phyloP scores from a whole-genome alignment of 2,329 filamentous ascomycete genomes.

The Aspergillus jensenii region DNA sequence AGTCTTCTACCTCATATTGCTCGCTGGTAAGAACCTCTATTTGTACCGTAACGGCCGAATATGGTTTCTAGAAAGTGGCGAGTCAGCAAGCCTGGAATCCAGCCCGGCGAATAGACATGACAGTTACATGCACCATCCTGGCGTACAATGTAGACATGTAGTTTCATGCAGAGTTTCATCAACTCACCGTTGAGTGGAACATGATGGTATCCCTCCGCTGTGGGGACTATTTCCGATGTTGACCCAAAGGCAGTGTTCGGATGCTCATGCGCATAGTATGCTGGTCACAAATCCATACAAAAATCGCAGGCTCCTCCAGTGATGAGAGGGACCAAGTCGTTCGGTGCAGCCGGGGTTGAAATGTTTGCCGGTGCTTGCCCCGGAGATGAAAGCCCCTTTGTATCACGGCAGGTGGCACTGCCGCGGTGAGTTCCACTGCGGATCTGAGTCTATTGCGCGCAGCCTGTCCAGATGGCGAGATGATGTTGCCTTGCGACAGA shows the following conservation, averaged over 20 bases:
- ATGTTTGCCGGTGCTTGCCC: not conserved
- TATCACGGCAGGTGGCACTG: conserved; percentile 1
- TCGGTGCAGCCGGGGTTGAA: not conserved
- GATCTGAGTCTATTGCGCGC: not conserved
- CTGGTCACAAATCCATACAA: conserved; percentile 1
- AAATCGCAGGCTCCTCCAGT: not conserved
- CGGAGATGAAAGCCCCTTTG: not conserved
- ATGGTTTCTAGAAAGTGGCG: conserved; percentile 66
- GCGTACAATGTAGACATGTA: not conserved
- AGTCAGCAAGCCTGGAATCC: not conserved
- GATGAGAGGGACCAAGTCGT: not conserved
- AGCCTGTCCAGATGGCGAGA: not conserved
- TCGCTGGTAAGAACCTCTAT: conserved; percentile 90
- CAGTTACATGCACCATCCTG: not conserved
- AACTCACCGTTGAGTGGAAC: conserved; percentile 37
- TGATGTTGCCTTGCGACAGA: not conserved
- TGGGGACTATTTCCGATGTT: not conserved
- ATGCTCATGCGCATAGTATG: not conserved
- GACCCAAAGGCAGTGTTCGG: not conserved
- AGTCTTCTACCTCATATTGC: conserved; percentile 84
- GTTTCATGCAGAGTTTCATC: not conserved
- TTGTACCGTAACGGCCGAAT: conserved; percentile 88
- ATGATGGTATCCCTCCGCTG: conserved; percentile 22
- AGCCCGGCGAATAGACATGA: not conserved
- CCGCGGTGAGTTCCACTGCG: not conserved